Conservation (phyloP, 805 yeast genomes). For the Candida patagonica region DNA sequence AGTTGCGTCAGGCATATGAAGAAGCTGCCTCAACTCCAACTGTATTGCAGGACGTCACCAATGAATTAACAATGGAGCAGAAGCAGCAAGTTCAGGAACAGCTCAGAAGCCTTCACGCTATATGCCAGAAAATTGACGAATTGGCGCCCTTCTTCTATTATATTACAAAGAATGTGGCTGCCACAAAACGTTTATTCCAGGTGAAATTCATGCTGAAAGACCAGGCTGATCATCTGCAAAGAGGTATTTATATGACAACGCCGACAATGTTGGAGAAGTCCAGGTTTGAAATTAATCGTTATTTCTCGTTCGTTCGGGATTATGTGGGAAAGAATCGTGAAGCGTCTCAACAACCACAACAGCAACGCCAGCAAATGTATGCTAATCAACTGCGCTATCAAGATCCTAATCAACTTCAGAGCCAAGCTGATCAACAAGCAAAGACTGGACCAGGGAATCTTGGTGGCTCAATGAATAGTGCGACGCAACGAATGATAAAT, state of each 20-base stretch:
- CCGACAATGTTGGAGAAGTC: slow-evolving; percentile 64
- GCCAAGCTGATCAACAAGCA: slow-evolving; percentile 4
- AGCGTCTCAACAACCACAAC: slow-evolving; percentile 17
- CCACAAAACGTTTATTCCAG: slow-evolving; percentile 67
- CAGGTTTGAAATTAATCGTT: slow-evolving; percentile 62
- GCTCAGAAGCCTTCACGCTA: slow-evolving; percentile 38
- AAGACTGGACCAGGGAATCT: slow-evolving; percentile 4
- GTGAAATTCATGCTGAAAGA: slow-evolving; percentile 71
- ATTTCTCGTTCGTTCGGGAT: slow-evolving; percentile 64
- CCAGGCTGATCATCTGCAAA: slow-evolving; percentile 58
- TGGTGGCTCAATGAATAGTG: slow-evolving; percentile 6
- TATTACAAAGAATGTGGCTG: slow-evolving; percentile 64
- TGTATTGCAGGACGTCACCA: slow-evolving; percentile 53
- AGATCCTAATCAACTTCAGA: background rate
- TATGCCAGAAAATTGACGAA: slow-evolving; percentile 62
- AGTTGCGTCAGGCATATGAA: slow-evolving; percentile 50
- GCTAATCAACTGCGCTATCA: slow-evolving; percentile 18
- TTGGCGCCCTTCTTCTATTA: slow-evolving; percentile 70
- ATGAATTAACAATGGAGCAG: slow-evolving; percentile 51
- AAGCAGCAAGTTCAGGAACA: slow-evolving; percentile 47
- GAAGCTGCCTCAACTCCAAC: slow-evolving; percentile 64
- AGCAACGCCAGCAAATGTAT: slow-evolving; percentile 13
- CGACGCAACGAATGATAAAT: slow-evolving; percentile 1
- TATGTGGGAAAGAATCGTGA: slow-evolving; percentile 30
- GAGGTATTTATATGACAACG: slow-evolving; percentile 59